Conservation (phyloP, 2,329 filamentous ascomycete species). For the Diplodia mutila region DNA sequence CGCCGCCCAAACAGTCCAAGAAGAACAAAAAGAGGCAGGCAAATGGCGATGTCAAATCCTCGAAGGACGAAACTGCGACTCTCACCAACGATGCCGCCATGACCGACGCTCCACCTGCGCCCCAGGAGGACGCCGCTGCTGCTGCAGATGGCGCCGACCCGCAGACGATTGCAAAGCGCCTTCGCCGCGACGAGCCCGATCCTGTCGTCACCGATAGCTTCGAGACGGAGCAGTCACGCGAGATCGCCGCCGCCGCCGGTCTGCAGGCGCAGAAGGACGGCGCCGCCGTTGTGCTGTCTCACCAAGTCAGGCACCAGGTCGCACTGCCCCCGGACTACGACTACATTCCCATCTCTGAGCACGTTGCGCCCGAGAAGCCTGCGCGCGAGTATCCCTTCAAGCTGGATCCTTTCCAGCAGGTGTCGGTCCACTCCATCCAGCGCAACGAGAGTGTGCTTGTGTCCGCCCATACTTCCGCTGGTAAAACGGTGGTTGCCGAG, state of each 20-base stretch:
- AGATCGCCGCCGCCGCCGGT: constrained; percentile 80
- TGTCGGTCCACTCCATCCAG: constrained; percentile 93
- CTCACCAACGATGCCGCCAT: constrained; percentile 49
- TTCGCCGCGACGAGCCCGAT: constrained; percentile 68
- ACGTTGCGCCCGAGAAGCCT: constrained; percentile 85
- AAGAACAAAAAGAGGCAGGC: constrained; percentile 84
- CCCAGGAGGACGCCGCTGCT: constrained; percentile 40
- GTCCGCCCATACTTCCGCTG: constrained; percentile 94
- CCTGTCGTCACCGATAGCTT: constrained; percentile 92
- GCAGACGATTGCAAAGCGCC: constrained; percentile 63
- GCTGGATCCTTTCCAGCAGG: constrained; percentile 94
- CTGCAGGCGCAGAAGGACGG: constrained; percentile 65
- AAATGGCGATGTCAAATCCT: constrained; percentile 73
- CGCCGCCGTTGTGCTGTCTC: constrained; percentile 78
- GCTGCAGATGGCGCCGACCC: constrained; percentile 33
- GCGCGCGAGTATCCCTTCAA: constrained; percentile 86
- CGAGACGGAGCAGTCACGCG: constrained; percentile 90
- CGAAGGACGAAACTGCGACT: constrained; percentile 16
- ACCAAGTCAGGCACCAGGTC: constrained; percentile 98
- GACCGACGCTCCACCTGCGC: constrained; percentile 47
- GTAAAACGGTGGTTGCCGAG: constrained; percentile 97
- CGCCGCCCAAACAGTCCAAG: constrained; percentile 34
- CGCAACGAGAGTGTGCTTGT: constrained; percentile 95
- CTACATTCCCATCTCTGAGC: constrained; percentile 91
- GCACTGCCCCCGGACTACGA: constrained; percentile 92